A percentile compares a stretch with the other conserved stretches of the same genome.
These are phyloP conservation scores for Microbotryomycetes sp. DNA, from an alignment of 1,284 basidiomycete genomes.

Conservation along the genomic window DNA sequence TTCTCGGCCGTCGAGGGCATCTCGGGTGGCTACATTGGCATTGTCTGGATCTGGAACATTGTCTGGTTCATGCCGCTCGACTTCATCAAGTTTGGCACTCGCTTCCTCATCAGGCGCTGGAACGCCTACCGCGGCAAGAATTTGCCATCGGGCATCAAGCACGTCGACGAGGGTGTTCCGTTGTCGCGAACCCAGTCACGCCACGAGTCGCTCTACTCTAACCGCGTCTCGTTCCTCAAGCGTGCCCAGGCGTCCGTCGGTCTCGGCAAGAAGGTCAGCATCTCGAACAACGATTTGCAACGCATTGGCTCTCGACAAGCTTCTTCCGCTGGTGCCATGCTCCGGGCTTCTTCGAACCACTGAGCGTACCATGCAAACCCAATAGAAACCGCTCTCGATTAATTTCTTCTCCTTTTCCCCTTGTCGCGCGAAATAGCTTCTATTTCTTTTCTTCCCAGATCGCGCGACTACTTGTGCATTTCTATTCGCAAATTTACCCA, in stretches of 20 bases:
- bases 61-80: slow-evolving; percentile 62
- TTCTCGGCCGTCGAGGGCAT: slow-evolving; percentile 53
- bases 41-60: slow-evolving; percentile 42
- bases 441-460: too few relatives aligned
- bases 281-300: slow-evolving; percentile 46
- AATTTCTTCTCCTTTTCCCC: too few relatives aligned
- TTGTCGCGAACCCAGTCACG: slow-evolving; percentile 78
- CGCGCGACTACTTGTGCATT: too few relatives aligned
- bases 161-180: slow-evolving; percentile 57
- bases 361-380: too few relatives aligned
- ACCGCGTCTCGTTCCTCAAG: slow-evolving; percentile 81
- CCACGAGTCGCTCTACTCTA: slow-evolving; percentile 88
- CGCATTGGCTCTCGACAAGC: slow-evolving; percentile 40
- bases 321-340: slow-evolving; percentile 14
- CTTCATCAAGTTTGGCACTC: slow-evolving; percentile 92
- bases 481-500: too few relatives aligned
- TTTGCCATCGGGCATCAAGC: slow-evolving; percentile 46
- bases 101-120: slow-evolving; percentile 69
- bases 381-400: too few relatives aligned
- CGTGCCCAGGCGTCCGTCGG: slow-evolving; percentile 77
- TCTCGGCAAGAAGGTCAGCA: slow-evolving; percentile 58
- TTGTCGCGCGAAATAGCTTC: too few relatives aligned
- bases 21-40: slow-evolving; percentile 91
- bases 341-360: too few relatives aligned
- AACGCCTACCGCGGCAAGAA: slow-evolving; percentile 62